Conservation (phyloP, 345 rosid genomes). For the Syzygium jambos region DNA sequence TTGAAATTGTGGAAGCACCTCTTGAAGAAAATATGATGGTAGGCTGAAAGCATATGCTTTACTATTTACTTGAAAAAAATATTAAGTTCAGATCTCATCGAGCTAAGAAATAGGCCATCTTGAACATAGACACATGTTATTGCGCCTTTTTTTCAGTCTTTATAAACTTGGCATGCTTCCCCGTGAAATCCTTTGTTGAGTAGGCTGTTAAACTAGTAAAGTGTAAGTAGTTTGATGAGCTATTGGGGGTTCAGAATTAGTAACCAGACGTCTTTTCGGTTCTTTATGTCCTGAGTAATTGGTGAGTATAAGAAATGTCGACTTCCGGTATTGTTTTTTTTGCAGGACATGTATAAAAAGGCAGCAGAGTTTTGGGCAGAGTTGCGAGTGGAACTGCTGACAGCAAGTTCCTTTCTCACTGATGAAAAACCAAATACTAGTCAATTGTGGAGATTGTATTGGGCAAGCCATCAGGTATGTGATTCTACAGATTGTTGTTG, state of each 20-base stretch:
- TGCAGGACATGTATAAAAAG: slow-evolving; percentile 79
- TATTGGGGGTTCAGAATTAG: background rate
- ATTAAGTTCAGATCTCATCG: background rate
- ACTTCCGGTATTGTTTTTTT: background rate
- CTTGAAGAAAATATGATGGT: slow-evolving; percentile 93
- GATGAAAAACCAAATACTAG: slow-evolving; percentile 77
- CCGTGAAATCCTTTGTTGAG: background rate
- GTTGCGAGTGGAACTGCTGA: slow-evolving; percentile 85
- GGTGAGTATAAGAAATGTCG: background rate
- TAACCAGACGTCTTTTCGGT: background rate
- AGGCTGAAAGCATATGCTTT: background rate
- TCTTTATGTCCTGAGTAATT: background rate
- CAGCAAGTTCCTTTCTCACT: slow-evolving; percentile 75
- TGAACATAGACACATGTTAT: background rate
- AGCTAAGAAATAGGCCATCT: background rate
- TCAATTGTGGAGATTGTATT: slow-evolving; percentile 96
- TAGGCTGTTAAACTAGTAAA: background rate
- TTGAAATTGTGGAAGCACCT: slow-evolving; percentile 91
- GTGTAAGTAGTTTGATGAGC: background rate
- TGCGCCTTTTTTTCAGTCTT: background rate
- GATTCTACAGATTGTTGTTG: slow-evolving; percentile 1
- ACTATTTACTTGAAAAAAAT: background rate
- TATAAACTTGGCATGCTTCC: background rate
- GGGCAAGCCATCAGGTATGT: slow-evolving; percentile 97
- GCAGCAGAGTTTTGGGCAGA: slow-evolving; percentile 99